Base-by-base conservation (phyloP, 2,329 filamentous ascomycete genomes). In the Cytospora schulzeri region DNA sequence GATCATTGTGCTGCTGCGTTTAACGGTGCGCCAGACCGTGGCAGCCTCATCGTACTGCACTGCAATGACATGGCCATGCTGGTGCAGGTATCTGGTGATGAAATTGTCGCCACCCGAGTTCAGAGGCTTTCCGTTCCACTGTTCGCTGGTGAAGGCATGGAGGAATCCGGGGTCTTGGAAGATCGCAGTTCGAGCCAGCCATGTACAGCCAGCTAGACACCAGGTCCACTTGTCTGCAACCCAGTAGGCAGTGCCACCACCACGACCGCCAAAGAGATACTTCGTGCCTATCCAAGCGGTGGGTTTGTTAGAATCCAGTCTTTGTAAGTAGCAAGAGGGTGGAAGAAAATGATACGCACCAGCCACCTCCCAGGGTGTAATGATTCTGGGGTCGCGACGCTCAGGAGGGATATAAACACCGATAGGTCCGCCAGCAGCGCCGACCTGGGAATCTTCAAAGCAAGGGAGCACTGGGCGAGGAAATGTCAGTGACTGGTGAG, bases 121-220 rank as follows among this genome's bases (percentile, higher is more conserved):
- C 15, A 62, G 11, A 14, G 28, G 11, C 17, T 31, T 53, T 12
- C 60, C 60, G 22, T 41, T 33, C 60, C 60, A 62, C 1, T 41
- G 48, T 28, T 62, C 60, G 7, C 5, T 28, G 28, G 28, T 56
- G 52, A 56, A 54, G 22, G 52, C 28, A 7, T 56, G 17, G 41
- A 62, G 26, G 38, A 56, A 62, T 0, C 15, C 38, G 3, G 38
- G 28, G 24, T 62, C 60, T 38, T 62, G 52, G 41, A 62, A 38
- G 22, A 62, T 62, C 38, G 52, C 28, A 26, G 60, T 62, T 8
- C 60, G 60, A 6, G 38, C 60, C 22, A 62, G 38, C 60, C 60
- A 62, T 38, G 52, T 62, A 35, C 60, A 62, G 28, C 60, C 60
- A 9, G 60, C 60, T 41, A 62, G 52, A 29, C 60, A 62, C 60